Conservation (phyloP, 139 green algal genomes). For the Dunaliella primolecta region DNA sequence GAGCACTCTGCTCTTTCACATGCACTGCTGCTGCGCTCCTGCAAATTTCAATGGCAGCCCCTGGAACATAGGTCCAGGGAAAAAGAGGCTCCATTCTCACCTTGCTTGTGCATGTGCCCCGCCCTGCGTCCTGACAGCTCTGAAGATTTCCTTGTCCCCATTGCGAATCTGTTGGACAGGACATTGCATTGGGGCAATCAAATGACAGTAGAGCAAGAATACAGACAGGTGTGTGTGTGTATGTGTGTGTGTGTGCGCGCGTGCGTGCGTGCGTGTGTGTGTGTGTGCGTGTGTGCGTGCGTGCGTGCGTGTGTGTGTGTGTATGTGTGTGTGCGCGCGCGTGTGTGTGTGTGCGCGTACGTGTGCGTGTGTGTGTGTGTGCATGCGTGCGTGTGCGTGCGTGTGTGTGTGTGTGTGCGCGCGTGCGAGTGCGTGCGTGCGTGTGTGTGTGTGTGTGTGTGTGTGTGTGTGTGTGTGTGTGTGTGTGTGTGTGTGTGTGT, state of each 20-base stretch:
- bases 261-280: no score
- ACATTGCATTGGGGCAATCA: no score
- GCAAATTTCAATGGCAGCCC: no score
- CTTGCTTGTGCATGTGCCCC: conserved; percentile 42
- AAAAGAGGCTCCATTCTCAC: no score
- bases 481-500: neutral
- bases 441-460: neutral
- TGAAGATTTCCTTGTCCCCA: conserved; percentile 90
- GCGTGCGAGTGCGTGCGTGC: neutral
- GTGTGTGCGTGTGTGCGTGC: no score
- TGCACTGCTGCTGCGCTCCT: no score
- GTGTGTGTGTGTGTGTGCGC: neutral
- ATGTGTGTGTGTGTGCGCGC: no score
- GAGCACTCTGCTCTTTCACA: no score
- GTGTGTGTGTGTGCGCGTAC: neutral
- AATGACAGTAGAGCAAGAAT: no score
- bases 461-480: neutral
- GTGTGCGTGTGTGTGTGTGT: neutral
- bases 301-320: conserved; percentile 37
- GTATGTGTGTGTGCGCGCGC: neutral
- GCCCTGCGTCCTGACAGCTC: conserved; percentile 69
- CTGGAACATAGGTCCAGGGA: no score
- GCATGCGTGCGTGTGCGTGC: neutral
- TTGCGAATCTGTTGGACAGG: conserved; percentile 80
- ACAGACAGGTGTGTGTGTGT: no score